Percentiles rank a stretch among this genome's conserved stretches.
phyloP scores from a whole-genome alignment of 257 asterid genomes.

The Craterostigma plantagineum region DNA sequence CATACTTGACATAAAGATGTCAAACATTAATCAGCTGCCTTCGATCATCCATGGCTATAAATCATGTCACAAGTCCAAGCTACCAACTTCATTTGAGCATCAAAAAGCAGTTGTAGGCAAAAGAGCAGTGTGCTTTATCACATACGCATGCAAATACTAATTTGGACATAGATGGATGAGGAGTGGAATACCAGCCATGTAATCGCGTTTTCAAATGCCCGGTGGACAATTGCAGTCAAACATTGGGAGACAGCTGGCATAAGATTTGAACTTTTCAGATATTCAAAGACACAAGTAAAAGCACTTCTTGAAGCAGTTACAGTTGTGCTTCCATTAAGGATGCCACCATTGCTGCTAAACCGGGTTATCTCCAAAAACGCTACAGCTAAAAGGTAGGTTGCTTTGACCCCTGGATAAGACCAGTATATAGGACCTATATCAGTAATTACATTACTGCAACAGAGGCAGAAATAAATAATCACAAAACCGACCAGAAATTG shows the following conservation, averaged over 20 bases:
- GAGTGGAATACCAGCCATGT: conserved; percentile 65
- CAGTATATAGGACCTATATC: conserved; percentile 11
- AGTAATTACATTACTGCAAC: conserved; percentile 7
- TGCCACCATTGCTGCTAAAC: conserved; percentile 97
- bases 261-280: conserved; percentile 86
- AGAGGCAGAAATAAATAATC: conserved; percentile 9
- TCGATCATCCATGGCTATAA: not conserved
- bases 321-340: conserved; percentile 60
- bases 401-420: conserved; percentile 76
- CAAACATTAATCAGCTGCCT: not conserved
- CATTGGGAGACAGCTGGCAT: conserved; percentile 90
- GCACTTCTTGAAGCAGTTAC: conserved; percentile 78
- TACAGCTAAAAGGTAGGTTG: conserved; percentile 98
- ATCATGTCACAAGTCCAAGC: not conserved
- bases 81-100: conserved; percentile 3
- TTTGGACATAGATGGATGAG: not conserved
- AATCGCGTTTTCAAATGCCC: conserved; percentile 78
- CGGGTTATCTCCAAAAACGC: conserved; percentile 88
- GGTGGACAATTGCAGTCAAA: conserved; percentile 84
- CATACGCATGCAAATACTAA: not conserved
- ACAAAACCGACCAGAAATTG: conserved; percentile 60
- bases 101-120: not conserved
- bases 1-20: no score
- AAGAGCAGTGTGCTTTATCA: no score
- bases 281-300: conserved; percentile 90